Base-by-base conservation (phyloP, 345 rosid genomes). In the Gossypium anomalum region DNA sequence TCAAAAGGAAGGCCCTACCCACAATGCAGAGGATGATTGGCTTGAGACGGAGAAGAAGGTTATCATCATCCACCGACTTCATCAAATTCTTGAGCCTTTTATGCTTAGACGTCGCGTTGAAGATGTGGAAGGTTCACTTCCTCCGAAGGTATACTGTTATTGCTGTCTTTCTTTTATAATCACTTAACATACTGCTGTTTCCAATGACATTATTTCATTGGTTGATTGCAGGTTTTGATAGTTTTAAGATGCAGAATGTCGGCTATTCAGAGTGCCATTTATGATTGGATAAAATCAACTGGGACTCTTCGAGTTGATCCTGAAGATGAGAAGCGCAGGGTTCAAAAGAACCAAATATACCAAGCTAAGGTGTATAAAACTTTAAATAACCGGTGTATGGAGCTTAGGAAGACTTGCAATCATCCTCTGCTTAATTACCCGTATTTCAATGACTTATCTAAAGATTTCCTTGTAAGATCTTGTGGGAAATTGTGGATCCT, bases 21-120 rank as follows among this genome's bases (percentile, higher is more conserved):
- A 87, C 82, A 89, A 87, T 85, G 93, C 88, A 17, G 99, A 96
- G 81, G 99, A 96, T 82, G 99, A 96, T 82, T 96, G 99, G 99
- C 97, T 96, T 78, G 99, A 96, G 89, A 96, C 98, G 63, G 99
- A 96, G 78, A 96, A 96, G 87, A 96, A 96, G 83, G 99, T 96
- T 41, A 96, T 96, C 78, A 87, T 96, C 76, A 96, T 96, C 82
- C 99, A 96, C 75, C 87, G 99, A 44, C 99, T 96, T 84, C 99
- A 96, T 88, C 99, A 96, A 82, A 96, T 96, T 77, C 83, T 96
- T 78, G 99, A 96, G 87, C 99, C 99, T 53, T 96, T 96, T 85
- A 96, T 96, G 99, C 98, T 96, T 71, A 92, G 99, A 74, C 97
- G 99, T 7, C 99, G 98, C 45, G 95, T 96, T 67, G 97, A 96